These are phyloP conservation scores for Lunularia cruciata DNA, from an alignment of 225 moss, liverwort and hornwort species.

Conservation along the genomic window DNA sequence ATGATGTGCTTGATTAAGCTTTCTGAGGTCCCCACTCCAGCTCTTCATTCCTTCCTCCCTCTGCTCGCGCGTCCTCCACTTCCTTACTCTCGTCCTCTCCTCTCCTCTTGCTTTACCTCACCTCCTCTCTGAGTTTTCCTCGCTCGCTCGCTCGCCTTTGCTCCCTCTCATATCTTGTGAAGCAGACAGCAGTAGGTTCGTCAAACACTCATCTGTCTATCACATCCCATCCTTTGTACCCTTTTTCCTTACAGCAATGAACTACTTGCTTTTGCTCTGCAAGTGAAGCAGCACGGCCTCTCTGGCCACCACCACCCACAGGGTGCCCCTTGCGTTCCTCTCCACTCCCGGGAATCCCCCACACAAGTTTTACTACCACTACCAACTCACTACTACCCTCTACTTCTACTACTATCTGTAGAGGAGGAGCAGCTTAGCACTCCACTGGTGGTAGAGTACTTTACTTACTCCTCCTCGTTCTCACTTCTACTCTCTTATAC, in stretches of 20 bases:
- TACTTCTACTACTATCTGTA: background rate
- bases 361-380: background rate
- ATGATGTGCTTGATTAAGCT: constrained; percentile 41
- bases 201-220: background rate
- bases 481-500: too few species aligned
- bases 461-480: background rate
- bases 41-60: constrained; percentile 26
- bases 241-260: background rate
- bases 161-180: background rate
- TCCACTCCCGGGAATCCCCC: background rate
- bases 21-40: constrained; percentile 43
- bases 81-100: background rate
- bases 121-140: constrained; percentile 2
- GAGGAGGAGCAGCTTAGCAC: background rate
- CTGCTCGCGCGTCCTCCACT: constrained; percentile 17
- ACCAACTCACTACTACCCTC: background rate
- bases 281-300: constrained; percentile 11
- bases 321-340: too few species aligned
- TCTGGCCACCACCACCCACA: background rate
- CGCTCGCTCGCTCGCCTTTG: too few species aligned
- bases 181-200: too few species aligned
- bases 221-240: constrained; percentile 14
- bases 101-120: background rate
- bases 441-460: background rate
- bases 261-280: constrained; percentile 4